Conservation (phyloP, 345 rosid species). For the Citrus glauca region DNA sequence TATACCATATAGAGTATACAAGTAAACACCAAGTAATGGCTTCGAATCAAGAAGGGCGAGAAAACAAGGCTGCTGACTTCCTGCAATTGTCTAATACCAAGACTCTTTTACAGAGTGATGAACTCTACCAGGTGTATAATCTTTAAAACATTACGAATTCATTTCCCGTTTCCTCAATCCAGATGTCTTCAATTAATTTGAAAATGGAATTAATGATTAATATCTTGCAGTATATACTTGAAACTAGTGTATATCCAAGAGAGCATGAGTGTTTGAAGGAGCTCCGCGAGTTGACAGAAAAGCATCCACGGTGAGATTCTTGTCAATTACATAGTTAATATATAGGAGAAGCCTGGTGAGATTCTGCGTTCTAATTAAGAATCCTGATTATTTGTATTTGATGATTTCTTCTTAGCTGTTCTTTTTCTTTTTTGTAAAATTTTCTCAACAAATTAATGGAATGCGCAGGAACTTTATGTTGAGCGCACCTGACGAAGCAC, state of each 20-base stretch:
- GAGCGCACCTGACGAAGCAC: conserved; percentile 89
- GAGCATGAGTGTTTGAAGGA: conserved; percentile 94
- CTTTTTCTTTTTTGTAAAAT: neutral
- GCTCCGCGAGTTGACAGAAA: conserved; percentile 84
- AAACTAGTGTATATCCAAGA: conserved; percentile 90
- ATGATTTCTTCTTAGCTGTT: neutral
- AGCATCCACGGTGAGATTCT: conserved; percentile 65
- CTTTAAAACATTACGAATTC: too few relatives aligned
- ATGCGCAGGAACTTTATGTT: conserved; percentile 80
- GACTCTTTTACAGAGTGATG: neutral
- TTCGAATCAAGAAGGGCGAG: too few relatives aligned
- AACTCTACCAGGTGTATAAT: neutral
- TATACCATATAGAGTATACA: too few relatives aligned
- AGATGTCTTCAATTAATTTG: too few relatives aligned
- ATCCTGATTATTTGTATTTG: neutral
- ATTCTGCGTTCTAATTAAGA: too few relatives aligned
- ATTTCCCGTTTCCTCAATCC: too few relatives aligned
- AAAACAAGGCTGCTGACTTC: too few relatives aligned
- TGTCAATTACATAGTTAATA: neutral
- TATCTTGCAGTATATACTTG: conserved; percentile 61
- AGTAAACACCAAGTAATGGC: too few relatives aligned
- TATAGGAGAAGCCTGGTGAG: too few relatives aligned
- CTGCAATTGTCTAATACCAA: neutral
- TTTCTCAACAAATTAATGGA: neutral
- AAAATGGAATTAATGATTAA: neutral